Percentiles rank a stretch among this genome's conserved stretches.
Evolutionary conservation across 2,329 filamentous ascomycete species (phyloP).

Genomic region (Aspergillus sp.): DNA sequence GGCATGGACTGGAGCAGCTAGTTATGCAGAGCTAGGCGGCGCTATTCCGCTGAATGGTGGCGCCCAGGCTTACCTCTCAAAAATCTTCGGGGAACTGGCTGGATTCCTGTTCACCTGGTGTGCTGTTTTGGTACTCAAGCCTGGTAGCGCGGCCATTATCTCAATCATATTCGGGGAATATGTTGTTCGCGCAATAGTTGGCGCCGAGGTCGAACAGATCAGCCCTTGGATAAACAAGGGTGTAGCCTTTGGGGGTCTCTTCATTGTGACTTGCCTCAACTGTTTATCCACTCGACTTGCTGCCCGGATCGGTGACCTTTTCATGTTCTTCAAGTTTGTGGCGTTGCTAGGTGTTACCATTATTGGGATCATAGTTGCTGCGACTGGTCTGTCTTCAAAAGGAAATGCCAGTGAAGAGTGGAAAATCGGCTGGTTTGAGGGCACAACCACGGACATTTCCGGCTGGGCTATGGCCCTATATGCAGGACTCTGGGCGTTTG

Average conservation of each 20-base stretch:
- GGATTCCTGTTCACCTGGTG: constrained; percentile 98
- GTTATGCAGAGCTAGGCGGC: constrained; percentile 92
- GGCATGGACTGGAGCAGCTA: constrained; percentile 94
- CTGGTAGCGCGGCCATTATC: constrained; percentile 90
- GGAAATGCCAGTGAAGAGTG: constrained; percentile 79
- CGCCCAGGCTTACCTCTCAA: constrained; percentile 89
- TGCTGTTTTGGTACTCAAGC: constrained; percentile 90
- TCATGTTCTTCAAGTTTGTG: constrained; percentile 97
- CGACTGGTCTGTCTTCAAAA: constrained; percentile 79
- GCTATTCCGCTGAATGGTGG: constrained; percentile 96
- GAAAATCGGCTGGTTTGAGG: constrained; percentile 90
- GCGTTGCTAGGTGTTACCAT: constrained; percentile 85
- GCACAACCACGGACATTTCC: constrained; percentile 77
- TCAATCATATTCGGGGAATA: constrained; percentile 99
- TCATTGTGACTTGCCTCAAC: constrained; percentile 81
- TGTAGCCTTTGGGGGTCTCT: constrained; percentile 77
- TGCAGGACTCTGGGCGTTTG: constrained; percentile 95
- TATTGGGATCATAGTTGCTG: constrained; percentile 84
- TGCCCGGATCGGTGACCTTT: constrained; percentile 83
- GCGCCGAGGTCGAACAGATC: constrained; percentile 79
- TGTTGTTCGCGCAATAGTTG: constrained; percentile 82
- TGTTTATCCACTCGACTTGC: constrained; percentile 88
- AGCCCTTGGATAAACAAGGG: constrained; percentile 89
- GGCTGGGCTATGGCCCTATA: constrained; percentile 94
- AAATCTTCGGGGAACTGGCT: constrained; percentile 91